These are phyloP conservation scores for Botrytis aclada DNA, from an alignment of 2,329 filamentous ascomycete genomes.

Conservation along the genomic window DNA sequence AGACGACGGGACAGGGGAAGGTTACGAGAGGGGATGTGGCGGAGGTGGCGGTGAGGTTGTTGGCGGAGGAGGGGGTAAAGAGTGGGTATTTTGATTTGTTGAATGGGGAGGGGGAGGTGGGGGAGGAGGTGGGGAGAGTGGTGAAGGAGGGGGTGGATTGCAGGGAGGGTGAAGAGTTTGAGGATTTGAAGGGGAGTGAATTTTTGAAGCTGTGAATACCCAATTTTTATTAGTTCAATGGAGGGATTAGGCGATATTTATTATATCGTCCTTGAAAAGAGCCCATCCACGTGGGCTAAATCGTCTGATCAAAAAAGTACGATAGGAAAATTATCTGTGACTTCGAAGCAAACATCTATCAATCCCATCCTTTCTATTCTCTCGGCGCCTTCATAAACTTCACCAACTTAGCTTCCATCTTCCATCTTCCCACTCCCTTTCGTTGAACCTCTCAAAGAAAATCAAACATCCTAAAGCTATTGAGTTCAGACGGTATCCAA, in stretches of 20 bases:
- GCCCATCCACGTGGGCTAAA: neutral
- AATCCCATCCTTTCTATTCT: neutral
- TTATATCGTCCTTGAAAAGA: neutral
- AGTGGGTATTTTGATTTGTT: constrained; percentile 53
- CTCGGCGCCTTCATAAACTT: neutral
- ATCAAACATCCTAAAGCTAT: neutral
- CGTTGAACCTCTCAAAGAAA: neutral
- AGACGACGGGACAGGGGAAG: constrained; percentile 38
- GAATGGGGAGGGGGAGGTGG: constrained; percentile 50
- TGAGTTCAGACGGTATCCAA: neutral
- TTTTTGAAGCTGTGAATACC: neutral
- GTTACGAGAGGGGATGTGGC: constrained; percentile 60
- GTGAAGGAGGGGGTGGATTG: constrained; percentile 50
- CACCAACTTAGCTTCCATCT: neutral
- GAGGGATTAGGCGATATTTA: neutral
- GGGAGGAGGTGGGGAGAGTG: constrained; percentile 48
- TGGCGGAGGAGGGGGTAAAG: constrained; percentile 46
- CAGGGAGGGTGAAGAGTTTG: constrained; percentile 49
- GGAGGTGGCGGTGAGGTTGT: constrained; percentile 51
- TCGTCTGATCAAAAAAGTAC: neutral
- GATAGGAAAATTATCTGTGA: neutral
- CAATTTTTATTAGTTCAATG: neutral
- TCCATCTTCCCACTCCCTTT: neutral
- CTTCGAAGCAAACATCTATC: neutral
- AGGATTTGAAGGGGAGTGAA: constrained; percentile 28